Base-by-base conservation (phyloP, 495 filamentous ascomycete genomes). In the Aspergillus asperescens region DNA sequence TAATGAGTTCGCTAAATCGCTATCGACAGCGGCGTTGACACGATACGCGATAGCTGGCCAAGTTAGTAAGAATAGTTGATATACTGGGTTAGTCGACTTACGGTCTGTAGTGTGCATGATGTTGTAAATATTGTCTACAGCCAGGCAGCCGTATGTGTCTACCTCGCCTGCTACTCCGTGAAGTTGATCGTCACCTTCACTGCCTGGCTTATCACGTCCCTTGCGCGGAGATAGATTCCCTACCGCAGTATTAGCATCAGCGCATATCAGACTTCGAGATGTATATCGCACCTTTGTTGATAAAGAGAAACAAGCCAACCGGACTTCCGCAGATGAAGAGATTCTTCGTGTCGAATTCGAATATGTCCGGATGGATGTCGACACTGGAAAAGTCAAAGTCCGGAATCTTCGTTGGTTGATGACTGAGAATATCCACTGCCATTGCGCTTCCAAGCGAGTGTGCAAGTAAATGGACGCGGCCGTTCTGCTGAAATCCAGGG, bases 101-200 rank as follows among this genome's bases (percentile, higher is more conserved):
- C 75, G 79, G 54, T 83, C 81, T 16, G 79, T 80, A 31, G 77
- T 78, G 54, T 83, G 77, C 62, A 97, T 78, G 55, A 98, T 82
- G 64, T 98, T 98, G 77, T 96, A 98, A 39, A 98, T 77, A 64
- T 98, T 98, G 61, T 96, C 89, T 7, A 96, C 88, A 5, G 91
- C 88, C 31, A 96, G 70, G 67, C 92, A 98, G 23, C 93, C 93
- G 64, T 90, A 96, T 10, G 71, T 80, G 42, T 87, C 91, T 12
- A 76, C 73, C 39, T 91, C 82, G 6, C 88, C 90, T 31, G 84
- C 83, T 35, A 96, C 77, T 22, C 83, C 79, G 34, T 72, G 77
- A 32, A 81, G 77, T 7, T 72, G 65, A 48, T 84, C 79, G 51
- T 90, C 84, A 29, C 72, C 73, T 56, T 89, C 83, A 16, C 81